phyloP scores from a whole-genome alignment of 1,284 basidiomycete species.

The Sphagnurus paluster region DNA sequence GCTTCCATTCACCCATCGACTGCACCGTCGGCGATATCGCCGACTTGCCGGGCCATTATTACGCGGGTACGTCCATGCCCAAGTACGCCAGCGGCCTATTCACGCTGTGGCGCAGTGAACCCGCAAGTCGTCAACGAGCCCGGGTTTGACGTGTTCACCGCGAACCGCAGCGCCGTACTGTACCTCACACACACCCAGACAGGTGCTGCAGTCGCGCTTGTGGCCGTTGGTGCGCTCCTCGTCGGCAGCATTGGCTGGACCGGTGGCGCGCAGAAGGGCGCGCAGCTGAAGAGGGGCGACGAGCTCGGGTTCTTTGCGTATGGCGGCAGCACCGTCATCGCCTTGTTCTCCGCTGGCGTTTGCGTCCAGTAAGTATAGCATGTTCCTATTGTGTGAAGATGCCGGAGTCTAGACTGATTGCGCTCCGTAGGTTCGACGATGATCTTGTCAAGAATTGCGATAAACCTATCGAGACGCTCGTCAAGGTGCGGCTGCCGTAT shows the following conservation, averaged over 20 bases:
- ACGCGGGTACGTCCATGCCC: conserved; percentile 43
- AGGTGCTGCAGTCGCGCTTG: conserved; percentile 50
- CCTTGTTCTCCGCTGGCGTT: conserved; percentile 54
- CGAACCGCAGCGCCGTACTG: conserved; percentile 64
- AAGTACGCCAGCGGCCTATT: conserved; percentile 8
- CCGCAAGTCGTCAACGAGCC: conserved; percentile 80
- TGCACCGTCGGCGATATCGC: conserved; percentile 47
- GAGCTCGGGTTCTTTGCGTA: conserved; percentile 69
- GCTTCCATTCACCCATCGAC: conserved; percentile 80
- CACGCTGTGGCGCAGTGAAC: conserved; percentile 57
- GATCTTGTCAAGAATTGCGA: conserved; percentile 65
- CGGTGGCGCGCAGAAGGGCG: conserved; percentile 33
- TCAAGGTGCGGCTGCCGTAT: conserved; percentile 48
- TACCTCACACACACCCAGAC: conserved; percentile 49
- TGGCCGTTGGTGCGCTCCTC: conserved; percentile 67
- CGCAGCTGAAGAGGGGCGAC: conserved; percentile 47
- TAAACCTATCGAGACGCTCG: conserved; percentile 67
- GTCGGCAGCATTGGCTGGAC: conserved; percentile 49
- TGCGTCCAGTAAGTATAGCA: conserved; percentile 46
- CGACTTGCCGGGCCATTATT: conserved; percentile 58
- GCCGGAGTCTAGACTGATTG: not conserved
- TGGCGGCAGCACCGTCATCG: conserved; percentile 65
- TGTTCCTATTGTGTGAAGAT: not conserved
- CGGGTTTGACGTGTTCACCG: conserved; percentile 73
- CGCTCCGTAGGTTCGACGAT: conserved; percentile 49